Evolutionary conservation across 805 yeast species (phyloP).

Genomic region (Starmerella cellae): DNA sequence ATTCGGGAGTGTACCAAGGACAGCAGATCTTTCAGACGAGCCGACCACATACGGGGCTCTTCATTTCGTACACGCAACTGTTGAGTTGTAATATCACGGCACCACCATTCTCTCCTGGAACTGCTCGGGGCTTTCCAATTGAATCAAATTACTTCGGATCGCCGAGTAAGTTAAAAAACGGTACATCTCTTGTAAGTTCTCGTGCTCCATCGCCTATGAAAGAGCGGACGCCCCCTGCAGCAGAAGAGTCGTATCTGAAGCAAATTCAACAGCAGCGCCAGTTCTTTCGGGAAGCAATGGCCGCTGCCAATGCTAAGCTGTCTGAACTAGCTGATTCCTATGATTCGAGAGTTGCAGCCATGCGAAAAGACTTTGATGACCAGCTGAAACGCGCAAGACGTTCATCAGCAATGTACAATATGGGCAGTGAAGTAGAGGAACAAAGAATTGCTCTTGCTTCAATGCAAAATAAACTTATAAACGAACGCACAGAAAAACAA

Average conservation of each 20-base stretch:
- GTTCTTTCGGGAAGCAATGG: conserved; percentile 24
- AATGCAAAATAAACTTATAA: conserved; percentile 27
- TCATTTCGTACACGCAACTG: conserved; percentile 35
- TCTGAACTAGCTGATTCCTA: conserved; percentile 18
- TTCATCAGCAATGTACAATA: conserved; percentile 1
- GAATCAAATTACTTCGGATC: not conserved
- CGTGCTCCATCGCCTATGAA: not conserved
- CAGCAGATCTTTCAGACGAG: conserved; percentile 50
- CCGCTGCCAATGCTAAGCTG: conserved; percentile 20
- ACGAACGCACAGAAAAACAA: conserved; percentile 20
- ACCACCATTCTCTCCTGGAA: not conserved
- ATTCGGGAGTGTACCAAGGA: conserved; percentile 73
- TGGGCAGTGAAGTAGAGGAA: conserved; percentile 20
- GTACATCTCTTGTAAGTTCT: too few relatives aligned
- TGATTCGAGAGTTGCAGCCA: conserved; percentile 18
- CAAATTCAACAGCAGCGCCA: conserved; percentile 21
- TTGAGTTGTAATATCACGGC: conserved; percentile 16
- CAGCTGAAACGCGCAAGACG: conserved; percentile 20
- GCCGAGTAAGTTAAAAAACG: not conserved
- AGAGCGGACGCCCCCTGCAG: not conserved
- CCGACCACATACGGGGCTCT: conserved; percentile 58
- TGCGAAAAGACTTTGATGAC: conserved; percentile 19
- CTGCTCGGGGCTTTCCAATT: not conserved
- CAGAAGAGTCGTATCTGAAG: conserved; percentile 5
- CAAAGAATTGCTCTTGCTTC: conserved; percentile 28